Percentiles rank a stretch among this genome's conserved stretches.
phyloP scores from a whole-genome alignment of 2,329 filamentous ascomycete genomes.

The Ceratocystis papillata region DNA sequence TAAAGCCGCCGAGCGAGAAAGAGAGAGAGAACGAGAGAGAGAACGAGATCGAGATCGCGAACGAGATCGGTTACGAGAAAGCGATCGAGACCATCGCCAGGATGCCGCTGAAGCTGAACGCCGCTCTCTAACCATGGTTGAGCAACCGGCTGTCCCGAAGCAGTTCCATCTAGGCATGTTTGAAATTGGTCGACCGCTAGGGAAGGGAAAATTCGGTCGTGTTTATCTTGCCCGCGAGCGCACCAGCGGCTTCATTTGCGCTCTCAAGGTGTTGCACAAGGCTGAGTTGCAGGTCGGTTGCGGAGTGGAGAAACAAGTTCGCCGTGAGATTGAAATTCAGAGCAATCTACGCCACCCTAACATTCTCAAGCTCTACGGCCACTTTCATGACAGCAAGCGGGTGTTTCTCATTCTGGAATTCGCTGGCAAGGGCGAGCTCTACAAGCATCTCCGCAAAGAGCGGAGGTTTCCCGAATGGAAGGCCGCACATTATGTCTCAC shows the following conservation, averaged over 20 bases:
- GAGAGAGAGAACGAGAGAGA: conserved; percentile 21
- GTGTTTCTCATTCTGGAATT: conserved; percentile 83
- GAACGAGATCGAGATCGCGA: conserved; percentile 21
- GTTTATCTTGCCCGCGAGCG: conserved; percentile 78
- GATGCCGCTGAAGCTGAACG: conserved; percentile 45
- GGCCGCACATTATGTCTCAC: conserved; percentile 75
- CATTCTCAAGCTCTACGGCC: conserved; percentile 70
- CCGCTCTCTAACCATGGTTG: conserved; percentile 42
- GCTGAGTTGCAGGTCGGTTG: conserved; percentile 62
- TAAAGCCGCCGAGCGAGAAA: conserved; percentile 13
- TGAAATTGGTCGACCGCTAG: conserved; percentile 76
- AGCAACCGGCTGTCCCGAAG: conserved; percentile 47
- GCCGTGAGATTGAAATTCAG: conserved; percentile 82
- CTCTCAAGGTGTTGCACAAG: conserved; percentile 79
- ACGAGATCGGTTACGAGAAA: conserved; percentile 18
- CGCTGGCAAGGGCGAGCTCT: conserved; percentile 73
- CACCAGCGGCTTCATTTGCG: conserved; percentile 69
- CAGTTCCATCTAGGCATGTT: conserved; percentile 88
- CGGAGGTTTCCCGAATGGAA: conserved; percentile 75
- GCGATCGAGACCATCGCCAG: conserved; percentile 38
- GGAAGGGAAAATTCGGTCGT: conserved; percentile 78
- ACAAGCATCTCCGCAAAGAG: conserved; percentile 73
- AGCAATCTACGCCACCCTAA: conserved; percentile 78
- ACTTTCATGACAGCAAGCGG: conserved; percentile 81
- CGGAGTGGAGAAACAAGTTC: conserved; percentile 71